Evolutionary conservation across 2,329 filamentous ascomycete species (phyloP).

Genomic region (Aspergillus quadricinctus): DNA sequence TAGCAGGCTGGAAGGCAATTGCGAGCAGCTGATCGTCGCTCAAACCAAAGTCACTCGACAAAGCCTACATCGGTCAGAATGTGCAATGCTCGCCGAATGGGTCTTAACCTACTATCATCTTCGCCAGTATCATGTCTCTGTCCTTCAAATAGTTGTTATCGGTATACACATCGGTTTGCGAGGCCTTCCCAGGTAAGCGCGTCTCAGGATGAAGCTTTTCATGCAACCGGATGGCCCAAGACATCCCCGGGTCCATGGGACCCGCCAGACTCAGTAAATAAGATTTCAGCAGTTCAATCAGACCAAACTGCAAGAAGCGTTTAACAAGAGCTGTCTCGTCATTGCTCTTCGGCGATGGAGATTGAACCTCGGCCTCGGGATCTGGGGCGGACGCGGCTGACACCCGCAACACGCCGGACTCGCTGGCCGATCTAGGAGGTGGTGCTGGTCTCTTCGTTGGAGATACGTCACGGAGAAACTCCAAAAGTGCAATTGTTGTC

Average conservation of each 20-base stretch:
- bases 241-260: constrained; percentile 37
- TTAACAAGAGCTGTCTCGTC: constrained; percentile 51
- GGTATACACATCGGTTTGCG: constrained; percentile 50
- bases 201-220: constrained; percentile 53
- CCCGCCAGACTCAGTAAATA: constrained; percentile 47
- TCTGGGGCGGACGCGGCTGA: constrained; percentile 46
- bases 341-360: constrained; percentile 32
- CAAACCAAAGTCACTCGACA: constrained; percentile 53
- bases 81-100: not conserved
- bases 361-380: constrained; percentile 50
- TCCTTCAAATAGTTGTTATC: constrained; percentile 47
- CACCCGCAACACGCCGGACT: constrained; percentile 36
- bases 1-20: constrained; percentile 39
- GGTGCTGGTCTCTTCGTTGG: constrained; percentile 56
- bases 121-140: constrained; percentile 53
- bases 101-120: constrained; percentile 44
- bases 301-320: constrained; percentile 57
- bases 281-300: constrained; percentile 59
- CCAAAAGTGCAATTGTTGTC: constrained; percentile 54
- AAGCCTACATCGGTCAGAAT: constrained; percentile 31
- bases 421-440: constrained; percentile 55
- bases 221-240: constrained; percentile 49
- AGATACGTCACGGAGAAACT: constrained; percentile 54
- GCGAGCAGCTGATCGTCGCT: constrained; percentile 45
- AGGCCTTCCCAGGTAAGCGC: constrained; percentile 46